Percentiles rank a stretch among this genome's conserved stretches.
phyloP scores from a whole-genome alignment of 495 filamentous ascomycete species.

The Xylaria bambusicola region DNA sequence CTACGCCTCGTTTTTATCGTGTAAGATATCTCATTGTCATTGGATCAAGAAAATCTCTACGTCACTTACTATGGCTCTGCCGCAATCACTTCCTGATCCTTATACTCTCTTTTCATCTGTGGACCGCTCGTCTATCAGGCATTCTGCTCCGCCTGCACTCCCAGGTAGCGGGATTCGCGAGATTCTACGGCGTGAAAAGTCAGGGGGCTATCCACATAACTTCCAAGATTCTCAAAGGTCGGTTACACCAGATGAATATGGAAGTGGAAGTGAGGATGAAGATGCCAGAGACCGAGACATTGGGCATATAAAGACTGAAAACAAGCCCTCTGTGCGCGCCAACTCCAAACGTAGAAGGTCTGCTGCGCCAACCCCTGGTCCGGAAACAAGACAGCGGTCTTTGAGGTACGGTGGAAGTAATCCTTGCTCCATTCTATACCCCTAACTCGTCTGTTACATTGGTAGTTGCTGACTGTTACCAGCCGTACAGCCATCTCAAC shows the following conservation, averaged over 20 bases:
- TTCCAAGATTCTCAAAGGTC: not conserved
- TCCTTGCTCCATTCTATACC: too few species aligned
- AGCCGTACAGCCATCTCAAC: too few species aligned
- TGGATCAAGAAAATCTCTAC: too few species aligned
- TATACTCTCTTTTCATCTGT: not conserved
- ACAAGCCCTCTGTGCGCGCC: slow-evolving; percentile 18
- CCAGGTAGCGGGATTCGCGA: not conserved
- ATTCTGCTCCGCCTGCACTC: not conserved
- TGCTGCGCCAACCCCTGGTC: not conserved
- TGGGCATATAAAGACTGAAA: slow-evolving; percentile 8
- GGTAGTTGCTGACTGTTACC: too few species aligned
- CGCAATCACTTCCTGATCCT: too few species aligned
- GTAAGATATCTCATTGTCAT: too few species aligned
- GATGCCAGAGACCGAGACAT: too few species aligned
- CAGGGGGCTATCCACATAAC: not conserved
- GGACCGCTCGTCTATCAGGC: not conserved
- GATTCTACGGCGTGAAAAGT: slow-evolving; percentile 12
- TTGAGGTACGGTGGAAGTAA: slow-evolving; percentile 1
- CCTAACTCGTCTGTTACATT: too few species aligned
- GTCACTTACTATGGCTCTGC: too few species aligned
- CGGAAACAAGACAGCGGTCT: not conserved
- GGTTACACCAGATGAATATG: too few species aligned
- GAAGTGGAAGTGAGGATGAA: not conserved
- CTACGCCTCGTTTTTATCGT: too few species aligned
- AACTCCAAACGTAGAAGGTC: slow-evolving; percentile 20